Percentiles rank a stretch among this genome's conserved stretches.
These are phyloP conservation scores for Furcasterigmium sp. DNA, from an alignment of 2,329 filamentous ascomycete species.

Conservation along the genomic window DNA sequence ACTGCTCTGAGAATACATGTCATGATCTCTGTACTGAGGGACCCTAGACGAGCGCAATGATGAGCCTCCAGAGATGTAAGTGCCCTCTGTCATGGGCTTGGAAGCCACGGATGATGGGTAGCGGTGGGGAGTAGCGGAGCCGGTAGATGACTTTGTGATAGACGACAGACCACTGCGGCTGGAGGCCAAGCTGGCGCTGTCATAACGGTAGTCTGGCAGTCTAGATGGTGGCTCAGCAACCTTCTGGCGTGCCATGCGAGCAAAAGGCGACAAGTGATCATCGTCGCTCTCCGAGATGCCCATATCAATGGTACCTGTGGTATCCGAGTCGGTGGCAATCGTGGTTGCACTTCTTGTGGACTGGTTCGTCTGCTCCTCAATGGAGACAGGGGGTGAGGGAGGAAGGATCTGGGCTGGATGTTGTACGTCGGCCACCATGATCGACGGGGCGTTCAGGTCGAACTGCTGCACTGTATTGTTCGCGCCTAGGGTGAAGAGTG, in stretches of 20 bases:
- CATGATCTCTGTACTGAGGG: constrained; percentile 26
- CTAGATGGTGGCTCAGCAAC: constrained; percentile 56
- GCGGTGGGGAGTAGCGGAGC: constrained; percentile 45
- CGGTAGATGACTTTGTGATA: constrained; percentile 47
- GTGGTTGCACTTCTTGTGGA: constrained; percentile 39
- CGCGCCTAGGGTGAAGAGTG: constrained; percentile 82
- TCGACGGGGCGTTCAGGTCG: constrained; percentile 76
- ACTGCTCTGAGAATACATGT: constrained; percentile 53
- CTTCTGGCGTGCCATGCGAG: constrained; percentile 68
- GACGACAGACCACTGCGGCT: constrained; percentile 58
- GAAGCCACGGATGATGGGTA: constrained; percentile 48
- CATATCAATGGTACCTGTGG: constrained; percentile 49
- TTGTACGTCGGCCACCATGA: constrained; percentile 81
- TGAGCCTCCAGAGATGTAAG: constrained; percentile 62
- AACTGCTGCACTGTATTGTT: constrained; percentile 93
- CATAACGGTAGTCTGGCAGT: constrained; percentile 49
- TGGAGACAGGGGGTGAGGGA: constrained; percentile 75
- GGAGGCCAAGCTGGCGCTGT: constrained; percentile 62
- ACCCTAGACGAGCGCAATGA: constrained; percentile 39
- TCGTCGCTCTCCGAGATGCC: constrained; percentile 71
- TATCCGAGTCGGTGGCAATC: constrained; percentile 46
- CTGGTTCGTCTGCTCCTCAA: constrained; percentile 62
- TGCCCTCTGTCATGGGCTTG: constrained; percentile 54
- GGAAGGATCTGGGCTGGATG: constrained; percentile 75
- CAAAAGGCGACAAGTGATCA: constrained; percentile 69